These are phyloP conservation scores for Emericellopsis atlantica DNA, from an alignment of 2,329 filamentous ascomycete genomes.

Conservation along the genomic window DNA sequence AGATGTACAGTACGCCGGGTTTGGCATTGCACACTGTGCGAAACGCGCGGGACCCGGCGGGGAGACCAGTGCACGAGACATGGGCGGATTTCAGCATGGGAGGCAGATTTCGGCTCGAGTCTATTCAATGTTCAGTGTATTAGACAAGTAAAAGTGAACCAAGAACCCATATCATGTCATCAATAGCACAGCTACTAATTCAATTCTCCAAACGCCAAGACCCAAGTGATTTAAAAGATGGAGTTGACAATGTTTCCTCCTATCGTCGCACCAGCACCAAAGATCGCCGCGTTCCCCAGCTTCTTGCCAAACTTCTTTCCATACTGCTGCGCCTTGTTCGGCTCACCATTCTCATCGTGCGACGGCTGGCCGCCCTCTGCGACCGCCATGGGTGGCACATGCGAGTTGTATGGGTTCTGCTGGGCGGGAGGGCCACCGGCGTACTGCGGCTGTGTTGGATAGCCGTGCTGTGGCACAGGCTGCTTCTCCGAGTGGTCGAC, in stretches of 20 bases:
- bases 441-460: constrained; percentile 19
- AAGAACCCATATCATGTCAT: too few relatives aligned
- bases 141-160: too few relatives aligned
- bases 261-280: constrained; percentile 84
- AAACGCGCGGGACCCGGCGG: too few relatives aligned
- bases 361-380: constrained; percentile 36
- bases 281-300: constrained; percentile 66
- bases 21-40: neutral
- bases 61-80: too few relatives aligned
- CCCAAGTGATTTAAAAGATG: constrained; percentile 49
- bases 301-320: constrained; percentile 98
- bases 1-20: neutral
- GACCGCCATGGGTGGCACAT: constrained; percentile 65
- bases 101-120: too few relatives aligned
- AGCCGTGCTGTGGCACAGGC: constrained; percentile 23
- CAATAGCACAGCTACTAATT: neutral
- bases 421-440: constrained; percentile 28
- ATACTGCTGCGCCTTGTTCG: constrained; percentile 54
- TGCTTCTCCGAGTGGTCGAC: constrained; percentile 49
- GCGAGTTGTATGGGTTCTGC: constrained; percentile 52
- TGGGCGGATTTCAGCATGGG: too few relatives aligned
- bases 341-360: constrained; percentile 23
- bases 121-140: too few relatives aligned
- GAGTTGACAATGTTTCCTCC: constrained; percentile 83
- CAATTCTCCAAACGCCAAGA: neutral